These are phyloP conservation scores for Chrysanthemum lavandulifolium DNA, from an alignment of 129 eudicot species.

Conservation along the genomic window DNA sequence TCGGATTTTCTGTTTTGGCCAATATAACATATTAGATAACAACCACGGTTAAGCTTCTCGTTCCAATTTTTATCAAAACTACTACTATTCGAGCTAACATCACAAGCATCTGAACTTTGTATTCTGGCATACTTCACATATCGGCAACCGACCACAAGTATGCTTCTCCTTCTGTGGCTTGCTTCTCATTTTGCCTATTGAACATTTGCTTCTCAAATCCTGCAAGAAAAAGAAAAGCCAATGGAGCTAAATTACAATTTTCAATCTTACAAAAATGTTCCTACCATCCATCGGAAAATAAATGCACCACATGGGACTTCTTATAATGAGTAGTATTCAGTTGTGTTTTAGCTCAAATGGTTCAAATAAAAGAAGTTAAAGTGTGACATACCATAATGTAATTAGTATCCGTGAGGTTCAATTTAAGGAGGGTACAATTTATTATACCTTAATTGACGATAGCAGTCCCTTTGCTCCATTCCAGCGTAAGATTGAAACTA, in stretches of 20 bases:
- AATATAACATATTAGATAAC: too few relatives aligned
- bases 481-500: too few relatives aligned
- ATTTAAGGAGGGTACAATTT: too few relatives aligned
- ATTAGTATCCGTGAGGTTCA: too few relatives aligned
- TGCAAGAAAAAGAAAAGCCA: constrained; percentile 23
- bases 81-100: background rate
- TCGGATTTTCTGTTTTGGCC: too few relatives aligned
- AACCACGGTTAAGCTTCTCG: background rate
- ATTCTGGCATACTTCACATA: constrained; percentile 44
- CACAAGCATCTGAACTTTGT: constrained; percentile 5
- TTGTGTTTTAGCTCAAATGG: too few relatives aligned
- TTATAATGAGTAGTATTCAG: too few relatives aligned
- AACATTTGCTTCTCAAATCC: constrained; percentile 84
- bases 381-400: too few relatives aligned
- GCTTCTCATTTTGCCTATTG: constrained; percentile 67
- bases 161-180: constrained; percentile 82
- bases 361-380: background rate
- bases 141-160: constrained; percentile 89
- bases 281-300: background rate
- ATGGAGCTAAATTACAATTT: background rate
- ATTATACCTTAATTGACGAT: too few relatives aligned
- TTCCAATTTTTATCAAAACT: background rate
- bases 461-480: too few relatives aligned
- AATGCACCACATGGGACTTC: background rate
- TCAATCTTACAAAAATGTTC: background rate